Conservation (phyloP, 1,284 basidiomycete genomes). For the Melampsora americana region DNA sequence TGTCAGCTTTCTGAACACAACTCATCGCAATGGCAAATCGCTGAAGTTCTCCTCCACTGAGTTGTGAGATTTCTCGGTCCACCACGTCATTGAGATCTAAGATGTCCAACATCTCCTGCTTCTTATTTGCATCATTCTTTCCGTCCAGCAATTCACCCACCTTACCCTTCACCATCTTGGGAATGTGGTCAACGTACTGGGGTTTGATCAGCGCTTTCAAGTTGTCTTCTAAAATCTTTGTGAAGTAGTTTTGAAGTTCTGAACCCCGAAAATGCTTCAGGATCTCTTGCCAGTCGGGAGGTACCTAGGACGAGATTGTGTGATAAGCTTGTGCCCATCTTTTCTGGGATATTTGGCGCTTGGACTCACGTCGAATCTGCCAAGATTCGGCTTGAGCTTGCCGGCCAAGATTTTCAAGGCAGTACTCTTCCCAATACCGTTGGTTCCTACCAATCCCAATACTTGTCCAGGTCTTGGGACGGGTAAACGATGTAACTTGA, state of each 20-base stretch:
- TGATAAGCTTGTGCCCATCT: not conserved
- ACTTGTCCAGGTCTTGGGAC: constrained; percentile 93
- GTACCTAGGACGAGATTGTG: constrained; percentile 62
- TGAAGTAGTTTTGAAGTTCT: constrained; percentile 96
- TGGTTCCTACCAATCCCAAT: constrained; percentile 89
- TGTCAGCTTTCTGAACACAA: constrained; percentile 85
- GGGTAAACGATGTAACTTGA: constrained; percentile 93
- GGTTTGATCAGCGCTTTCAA: constrained; percentile 96
- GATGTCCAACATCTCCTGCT: constrained; percentile 72
- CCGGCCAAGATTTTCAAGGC: constrained; percentile 91
- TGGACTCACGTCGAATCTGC: constrained; percentile 73
- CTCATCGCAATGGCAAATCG: constrained; percentile 92
- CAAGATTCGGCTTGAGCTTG: constrained; percentile 89
- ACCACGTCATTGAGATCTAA: constrained; percentile 81
- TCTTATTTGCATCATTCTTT: constrained; percentile 78
- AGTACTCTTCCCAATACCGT: constrained; percentile 97
- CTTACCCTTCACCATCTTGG: constrained; percentile 83
- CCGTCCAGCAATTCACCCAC: constrained; percentile 77
- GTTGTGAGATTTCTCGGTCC: constrained; percentile 73
- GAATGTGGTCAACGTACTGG: constrained; percentile 98
- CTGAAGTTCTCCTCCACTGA: constrained; percentile 93
- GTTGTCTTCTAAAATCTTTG: constrained; percentile 96
- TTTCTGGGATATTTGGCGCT: not conserved
- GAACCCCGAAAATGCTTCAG: constrained; percentile 95
- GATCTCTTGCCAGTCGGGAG: constrained; percentile 96